Evolutionary conservation across 331 rosid species (phyloP).

Genomic region (Malus hybrid): DNA sequence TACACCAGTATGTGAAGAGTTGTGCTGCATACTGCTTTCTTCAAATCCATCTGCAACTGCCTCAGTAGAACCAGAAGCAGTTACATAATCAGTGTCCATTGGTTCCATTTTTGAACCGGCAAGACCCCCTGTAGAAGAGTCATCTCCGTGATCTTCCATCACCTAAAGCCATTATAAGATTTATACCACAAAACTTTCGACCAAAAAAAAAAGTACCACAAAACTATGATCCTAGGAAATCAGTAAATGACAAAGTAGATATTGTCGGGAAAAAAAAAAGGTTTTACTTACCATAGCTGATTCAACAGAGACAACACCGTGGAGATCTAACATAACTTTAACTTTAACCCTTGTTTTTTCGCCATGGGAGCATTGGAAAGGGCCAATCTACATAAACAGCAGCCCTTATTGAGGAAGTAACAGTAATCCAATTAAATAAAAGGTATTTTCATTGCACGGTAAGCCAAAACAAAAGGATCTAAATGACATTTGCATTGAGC

Average conservation of each 20-base stretch:
- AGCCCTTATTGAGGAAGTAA: background rate
- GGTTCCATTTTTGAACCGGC: conserved; percentile 29
- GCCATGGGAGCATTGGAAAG: conserved; percentile 51
- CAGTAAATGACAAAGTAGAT: conserved; percentile 6
- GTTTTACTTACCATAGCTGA: conserved; percentile 63
- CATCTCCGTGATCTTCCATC: conserved; percentile 49
- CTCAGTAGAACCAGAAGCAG: conserved; percentile 36
- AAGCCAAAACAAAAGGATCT: background rate
- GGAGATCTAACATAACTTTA: conserved; percentile 64
- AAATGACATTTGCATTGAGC: background rate
- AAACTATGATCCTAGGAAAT: background rate
- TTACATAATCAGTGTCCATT: conserved; percentile 47
- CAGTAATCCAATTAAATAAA: background rate
- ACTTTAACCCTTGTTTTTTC: conserved; percentile 67
- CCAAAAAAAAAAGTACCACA: background rate
- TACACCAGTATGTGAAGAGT: conserved; percentile 48
- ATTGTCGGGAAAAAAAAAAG: conserved; percentile 9
- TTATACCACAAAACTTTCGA: conserved; percentile 4
- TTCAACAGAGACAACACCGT: conserved; percentile 74
- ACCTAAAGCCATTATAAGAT: conserved; percentile 41
- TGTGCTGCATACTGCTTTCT: conserved; percentile 24
- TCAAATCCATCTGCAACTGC: conserved; percentile 47
- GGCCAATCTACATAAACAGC: conserved; percentile 63
- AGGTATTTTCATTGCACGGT: background rate
- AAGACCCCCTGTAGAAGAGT: conserved; percentile 22